Evolutionary conservation across 352 stramenopile genomes (phyloP).

Genomic region (Halophytophthora batemanensis): DNA sequence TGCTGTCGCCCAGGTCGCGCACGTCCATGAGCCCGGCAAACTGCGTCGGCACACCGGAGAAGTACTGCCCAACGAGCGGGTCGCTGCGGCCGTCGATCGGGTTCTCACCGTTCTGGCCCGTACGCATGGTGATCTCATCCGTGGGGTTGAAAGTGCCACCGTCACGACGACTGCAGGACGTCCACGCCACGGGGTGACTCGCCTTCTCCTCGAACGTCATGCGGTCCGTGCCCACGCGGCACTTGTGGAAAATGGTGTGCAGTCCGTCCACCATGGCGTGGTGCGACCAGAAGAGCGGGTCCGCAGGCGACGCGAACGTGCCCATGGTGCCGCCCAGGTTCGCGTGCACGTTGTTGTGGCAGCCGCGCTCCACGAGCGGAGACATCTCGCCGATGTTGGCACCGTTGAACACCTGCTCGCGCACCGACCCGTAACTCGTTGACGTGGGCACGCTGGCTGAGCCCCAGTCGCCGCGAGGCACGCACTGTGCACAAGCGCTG

Average conservation of each 20-base stretch:
- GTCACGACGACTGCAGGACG: constrained; percentile 36
- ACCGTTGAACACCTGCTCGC: constrained; percentile 43
- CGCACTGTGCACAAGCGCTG: constrained; percentile 32
- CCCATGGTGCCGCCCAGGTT: constrained; percentile 43
- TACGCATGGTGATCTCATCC: constrained; percentile 44
- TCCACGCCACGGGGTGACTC: constrained; percentile 38
- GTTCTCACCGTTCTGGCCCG: constrained; percentile 29
- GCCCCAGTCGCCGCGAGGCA: constrained; percentile 47
- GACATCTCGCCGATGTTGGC: constrained; percentile 59
- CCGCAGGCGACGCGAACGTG: constrained; percentile 41
- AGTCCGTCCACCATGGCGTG: constrained; percentile 66
- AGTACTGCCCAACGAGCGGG: constrained; percentile 39
- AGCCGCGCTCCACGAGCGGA: constrained; percentile 34
- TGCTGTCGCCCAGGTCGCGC: constrained; percentile 39
- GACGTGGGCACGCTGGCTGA: constrained; percentile 22
- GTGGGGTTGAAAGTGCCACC: constrained; percentile 37
- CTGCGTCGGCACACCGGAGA: constrained; percentile 28
- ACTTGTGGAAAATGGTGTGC: constrained; percentile 76
- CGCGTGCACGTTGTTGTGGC: constrained; percentile 65
- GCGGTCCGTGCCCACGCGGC: constrained; percentile 36
- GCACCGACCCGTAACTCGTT: constrained; percentile 42
- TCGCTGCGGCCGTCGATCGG: constrained; percentile 34
- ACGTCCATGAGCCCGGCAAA: constrained; percentile 48
- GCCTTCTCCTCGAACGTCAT: constrained; percentile 52
- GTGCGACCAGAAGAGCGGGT: constrained; percentile 79